Conservation (phyloP, 371 early-diverging fungal species). For the Syncephalastrum sp. region DNA sequence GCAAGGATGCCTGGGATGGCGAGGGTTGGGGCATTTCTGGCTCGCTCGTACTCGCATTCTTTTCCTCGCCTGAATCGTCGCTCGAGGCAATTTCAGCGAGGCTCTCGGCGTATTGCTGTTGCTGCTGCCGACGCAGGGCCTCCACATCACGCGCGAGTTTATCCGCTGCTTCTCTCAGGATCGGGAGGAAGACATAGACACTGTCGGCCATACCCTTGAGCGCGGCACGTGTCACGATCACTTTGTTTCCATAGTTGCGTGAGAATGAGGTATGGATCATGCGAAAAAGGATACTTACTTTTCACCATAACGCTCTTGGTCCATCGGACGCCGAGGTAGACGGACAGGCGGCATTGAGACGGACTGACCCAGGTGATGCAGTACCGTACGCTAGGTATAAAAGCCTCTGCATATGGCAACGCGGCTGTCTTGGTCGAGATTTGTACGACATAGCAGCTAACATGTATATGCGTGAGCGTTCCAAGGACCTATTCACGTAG, state of each 20-base stretch:
- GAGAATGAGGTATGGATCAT: no score
- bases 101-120: neutral
- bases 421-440: constrained; percentile 47
- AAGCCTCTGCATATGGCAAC: constrained; percentile 62
- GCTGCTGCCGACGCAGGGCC: constrained; percentile 1
- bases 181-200: constrained; percentile 24
- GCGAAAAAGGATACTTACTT: constrained; percentile 18
- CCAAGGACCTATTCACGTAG: no score
- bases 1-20: no score
- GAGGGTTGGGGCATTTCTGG: no score
- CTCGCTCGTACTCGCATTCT: no score
- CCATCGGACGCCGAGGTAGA: constrained; percentile 54
- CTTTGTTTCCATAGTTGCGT: constrained; percentile 4
- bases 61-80: no score
- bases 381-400: constrained; percentile 55
- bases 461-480: neutral
- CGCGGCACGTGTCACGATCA: constrained; percentile 41
- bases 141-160: neutral
- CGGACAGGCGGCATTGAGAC: constrained; percentile 47
- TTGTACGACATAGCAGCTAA: constrained; percentile 42
- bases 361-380: constrained; percentile 54
- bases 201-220: constrained; percentile 43
- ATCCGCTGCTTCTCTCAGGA: constrained; percentile 19
- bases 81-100: no score
- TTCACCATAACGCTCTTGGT: constrained; percentile 57